Percentiles rank a stretch among this genome's conserved stretches.
Evolutionary conservation across 148 eudicot genomes (phyloP).

Genomic region (Fagopyrum esculentum): DNA sequence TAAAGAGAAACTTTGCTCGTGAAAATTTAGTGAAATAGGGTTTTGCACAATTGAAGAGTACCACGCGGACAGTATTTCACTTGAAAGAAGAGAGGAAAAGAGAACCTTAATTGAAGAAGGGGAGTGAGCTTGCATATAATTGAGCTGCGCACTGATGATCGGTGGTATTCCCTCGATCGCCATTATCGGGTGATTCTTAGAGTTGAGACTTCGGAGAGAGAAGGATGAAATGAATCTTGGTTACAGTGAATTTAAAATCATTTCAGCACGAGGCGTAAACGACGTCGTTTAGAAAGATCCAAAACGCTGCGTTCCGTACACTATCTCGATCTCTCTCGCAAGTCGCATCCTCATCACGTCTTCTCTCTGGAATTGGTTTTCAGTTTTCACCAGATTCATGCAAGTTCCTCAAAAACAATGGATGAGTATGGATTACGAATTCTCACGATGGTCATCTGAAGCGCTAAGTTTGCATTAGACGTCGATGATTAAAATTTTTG

Average conservation of each 20-base stretch:
- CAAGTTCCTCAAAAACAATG: not conserved
- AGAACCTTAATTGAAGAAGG: slow-evolving; percentile 68
- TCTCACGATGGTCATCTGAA: slow-evolving; percentile 13
- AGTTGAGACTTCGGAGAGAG: not conserved
- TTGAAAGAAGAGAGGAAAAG: not conserved
- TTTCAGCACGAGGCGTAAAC: not conserved
- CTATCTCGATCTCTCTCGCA: not conserved
- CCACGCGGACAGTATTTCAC: not conserved
- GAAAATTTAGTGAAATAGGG: slow-evolving; percentile 10
- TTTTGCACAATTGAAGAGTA: not conserved
- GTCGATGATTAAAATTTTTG: not conserved
- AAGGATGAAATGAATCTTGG: not conserved
- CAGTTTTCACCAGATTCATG: too few relatives aligned
- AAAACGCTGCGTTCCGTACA: not conserved
- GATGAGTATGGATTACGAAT: slow-evolving; percentile 4
- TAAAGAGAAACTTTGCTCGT: not conserved
- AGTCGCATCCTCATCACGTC: not conserved
- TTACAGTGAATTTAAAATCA: not conserved
- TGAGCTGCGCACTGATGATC: slow-evolving; percentile 62
- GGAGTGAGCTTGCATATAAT: slow-evolving; percentile 57
- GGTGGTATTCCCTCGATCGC: slow-evolving; percentile 78
- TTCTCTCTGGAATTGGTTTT: not conserved
- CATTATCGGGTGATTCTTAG: slow-evolving; percentile 28
- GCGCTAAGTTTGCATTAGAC: not conserved
- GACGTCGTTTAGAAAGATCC: not conserved